phyloP scores from a whole-genome alignment of 1,284 basidiomycete species.

The Grifola frondosa region DNA sequence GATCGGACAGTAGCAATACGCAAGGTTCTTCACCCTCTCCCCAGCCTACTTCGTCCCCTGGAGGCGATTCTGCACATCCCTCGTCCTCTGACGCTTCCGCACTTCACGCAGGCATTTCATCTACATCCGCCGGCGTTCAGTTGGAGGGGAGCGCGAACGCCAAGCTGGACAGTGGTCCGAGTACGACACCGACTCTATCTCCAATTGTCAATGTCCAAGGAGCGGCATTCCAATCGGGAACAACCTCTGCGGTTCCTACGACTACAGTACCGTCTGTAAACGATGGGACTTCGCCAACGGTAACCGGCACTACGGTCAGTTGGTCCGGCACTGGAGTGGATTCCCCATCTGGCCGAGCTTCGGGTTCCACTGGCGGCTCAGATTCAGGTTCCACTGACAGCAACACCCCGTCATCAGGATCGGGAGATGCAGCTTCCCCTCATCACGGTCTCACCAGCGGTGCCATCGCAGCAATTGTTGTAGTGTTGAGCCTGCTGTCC shows the following conservation, averaged over 20 bases:
- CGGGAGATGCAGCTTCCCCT: slow-evolving; percentile 1
- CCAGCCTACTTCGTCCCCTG: neutral
- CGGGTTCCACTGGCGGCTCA: slow-evolving; percentile 1
- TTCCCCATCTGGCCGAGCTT: too few relatives aligned
- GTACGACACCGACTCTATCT: neutral
- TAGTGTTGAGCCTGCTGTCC: slow-evolving; percentile 12
- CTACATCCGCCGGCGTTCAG: too few relatives aligned
- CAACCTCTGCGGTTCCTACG: neutral
- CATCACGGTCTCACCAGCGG: slow-evolving; percentile 13
- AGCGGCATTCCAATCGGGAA: slow-evolving; percentile 10
- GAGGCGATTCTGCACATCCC: neutral
- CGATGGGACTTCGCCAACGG: neutral
- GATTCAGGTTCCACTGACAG: slow-evolving; percentile 3
- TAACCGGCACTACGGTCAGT: neutral
- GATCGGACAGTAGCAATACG: neutral
- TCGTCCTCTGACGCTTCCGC: neutral
- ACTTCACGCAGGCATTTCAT: too few relatives aligned
- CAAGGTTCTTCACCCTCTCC: neutral
- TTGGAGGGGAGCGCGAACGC: too few relatives aligned
- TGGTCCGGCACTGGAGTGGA: too few relatives aligned
- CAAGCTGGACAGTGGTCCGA: too few relatives aligned
- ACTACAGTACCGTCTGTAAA: slow-evolving; percentile 1
- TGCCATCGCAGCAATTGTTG: slow-evolving; percentile 16
- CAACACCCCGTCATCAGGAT: slow-evolving; percentile 2
- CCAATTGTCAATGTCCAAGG: slow-evolving; percentile 11